phyloP scores from a whole-genome alignment of 257 asterid genomes.

The Oldenlandia corymbosa region DNA sequence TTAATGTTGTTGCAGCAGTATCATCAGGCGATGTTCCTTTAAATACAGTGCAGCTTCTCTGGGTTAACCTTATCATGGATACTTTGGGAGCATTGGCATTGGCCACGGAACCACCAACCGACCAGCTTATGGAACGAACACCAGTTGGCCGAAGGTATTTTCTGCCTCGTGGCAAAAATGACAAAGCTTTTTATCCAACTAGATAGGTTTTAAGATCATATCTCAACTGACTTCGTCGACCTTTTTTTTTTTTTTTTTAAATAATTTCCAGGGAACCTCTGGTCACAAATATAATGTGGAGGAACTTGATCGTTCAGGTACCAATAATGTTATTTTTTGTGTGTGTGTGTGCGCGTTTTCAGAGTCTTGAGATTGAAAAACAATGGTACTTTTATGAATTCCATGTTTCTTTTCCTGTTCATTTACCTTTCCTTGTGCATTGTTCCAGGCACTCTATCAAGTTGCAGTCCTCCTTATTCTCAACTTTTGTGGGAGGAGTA shows the following conservation, averaged over 20 bases:
- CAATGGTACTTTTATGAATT: not conserved
- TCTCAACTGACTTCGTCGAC: slow-evolving; percentile 9
- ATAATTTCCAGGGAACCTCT: slow-evolving; percentile 69
- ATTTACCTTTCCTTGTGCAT: no score
- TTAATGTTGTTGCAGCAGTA: slow-evolving; percentile 82
- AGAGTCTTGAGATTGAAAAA: not conserved
- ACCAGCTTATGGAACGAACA: slow-evolving; percentile 75
- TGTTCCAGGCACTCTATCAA: slow-evolving; percentile 65
- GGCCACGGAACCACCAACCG: slow-evolving; percentile 99
- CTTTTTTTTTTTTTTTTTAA: no score
- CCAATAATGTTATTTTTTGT: not conserved
- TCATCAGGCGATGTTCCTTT: slow-evolving; percentile 89
- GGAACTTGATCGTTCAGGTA: slow-evolving; percentile 88
- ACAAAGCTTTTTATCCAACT: no score
- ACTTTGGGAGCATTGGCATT: slow-evolving; percentile 95
- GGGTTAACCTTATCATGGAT: slow-evolving; percentile 99
- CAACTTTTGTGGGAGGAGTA: slow-evolving; percentile 52
- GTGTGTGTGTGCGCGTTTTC: not conserved
- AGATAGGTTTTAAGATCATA: no score
- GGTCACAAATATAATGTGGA: slow-evolving; percentile 95
- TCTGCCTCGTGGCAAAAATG: not conserved
- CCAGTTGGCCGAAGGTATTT: slow-evolving; percentile 96
- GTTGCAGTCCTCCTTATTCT: slow-evolving; percentile 63
- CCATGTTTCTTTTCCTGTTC: no score
- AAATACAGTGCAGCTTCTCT: slow-evolving; percentile 91